Percentiles rank a stretch among this genome's conserved stretches.
Evolutionary conservation across 495 filamentous ascomycete genomes (phyloP).

Genomic region (Annulohypoxylon moriforme): DNA sequence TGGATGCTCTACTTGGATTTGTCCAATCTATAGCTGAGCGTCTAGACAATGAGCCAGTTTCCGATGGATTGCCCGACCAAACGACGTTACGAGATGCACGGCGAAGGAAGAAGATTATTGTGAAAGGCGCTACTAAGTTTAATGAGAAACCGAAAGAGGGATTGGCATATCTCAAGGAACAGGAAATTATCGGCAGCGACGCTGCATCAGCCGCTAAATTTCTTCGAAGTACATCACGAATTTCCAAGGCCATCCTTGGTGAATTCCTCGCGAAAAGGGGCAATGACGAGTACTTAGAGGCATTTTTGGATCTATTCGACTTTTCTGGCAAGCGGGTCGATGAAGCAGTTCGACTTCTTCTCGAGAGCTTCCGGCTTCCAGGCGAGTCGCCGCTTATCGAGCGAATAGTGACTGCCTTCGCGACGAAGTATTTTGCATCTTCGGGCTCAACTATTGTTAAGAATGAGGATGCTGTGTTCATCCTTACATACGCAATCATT

Average conservation of each 20-base stretch:
- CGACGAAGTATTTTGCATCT: conserved; percentile 84
- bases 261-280: conserved; percentile 92
- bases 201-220: conserved; percentile 81
- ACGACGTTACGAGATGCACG: conserved; percentile 74
- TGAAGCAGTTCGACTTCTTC: conserved; percentile 85
- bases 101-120: conserved; percentile 83
- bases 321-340: conserved; percentile 88
- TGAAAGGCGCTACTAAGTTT: conserved; percentile 89
- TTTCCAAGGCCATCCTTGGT: conserved; percentile 91
- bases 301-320: conserved; percentile 86
- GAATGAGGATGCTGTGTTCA: conserved; percentile 88
- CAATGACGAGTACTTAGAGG: conserved; percentile 82
- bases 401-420: conserved; percentile 86
- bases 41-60: conserved; percentile 73
- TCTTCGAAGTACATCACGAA: conserved; percentile 81
- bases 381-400: conserved; percentile 95
- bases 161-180: conserved; percentile 82
- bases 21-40: conserved; percentile 91
- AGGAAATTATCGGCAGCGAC: conserved; percentile 84
- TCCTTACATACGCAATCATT: conserved; percentile 95
- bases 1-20: conserved; percentile 91
- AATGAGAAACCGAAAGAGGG: conserved; percentile 94
- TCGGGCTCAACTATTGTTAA: conserved; percentile 78
- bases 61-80: conserved; percentile 75
- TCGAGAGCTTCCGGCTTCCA: conserved; percentile 93